Percentiles rank a stretch among this genome's conserved stretches.
Evolutionary conservation across 441 rosid genomes (phyloP).

Genomic region (Metrosideros polymorpha): DNA sequence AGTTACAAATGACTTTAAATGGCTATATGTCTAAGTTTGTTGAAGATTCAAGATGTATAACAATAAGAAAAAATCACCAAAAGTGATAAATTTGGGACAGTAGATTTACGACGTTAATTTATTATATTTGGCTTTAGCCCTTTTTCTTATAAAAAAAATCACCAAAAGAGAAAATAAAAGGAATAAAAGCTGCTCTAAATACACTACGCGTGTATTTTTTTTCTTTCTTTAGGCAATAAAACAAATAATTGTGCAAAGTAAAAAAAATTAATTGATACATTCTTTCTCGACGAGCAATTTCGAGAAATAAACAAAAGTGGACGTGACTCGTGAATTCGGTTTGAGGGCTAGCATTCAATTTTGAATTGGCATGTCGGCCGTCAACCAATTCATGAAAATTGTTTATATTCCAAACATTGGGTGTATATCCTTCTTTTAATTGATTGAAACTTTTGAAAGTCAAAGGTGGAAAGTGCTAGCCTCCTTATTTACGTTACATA

Average conservation of each 20-base stretch:
- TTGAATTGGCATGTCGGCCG: background rate
- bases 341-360: background rate
- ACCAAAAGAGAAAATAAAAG: background rate
- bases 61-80: background rate
- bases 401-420: background rate
- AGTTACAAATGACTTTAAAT: background rate
- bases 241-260: background rate
- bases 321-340: background rate
- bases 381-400: background rate
- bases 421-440: background rate
- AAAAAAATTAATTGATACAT: background rate
- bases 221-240: background rate
- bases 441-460: background rate
- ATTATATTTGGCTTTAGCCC: too few species aligned
- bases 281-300: background rate
- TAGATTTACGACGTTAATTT: too few species aligned
- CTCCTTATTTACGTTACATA: background rate
- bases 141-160: too few species aligned
- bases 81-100: too few species aligned
- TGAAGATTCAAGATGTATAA: background rate
- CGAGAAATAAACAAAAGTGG: background rate
- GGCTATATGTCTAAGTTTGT: background rate
- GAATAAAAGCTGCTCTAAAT: background rate
- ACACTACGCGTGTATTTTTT: background rate
- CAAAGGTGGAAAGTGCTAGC: background rate